Percentiles rank a stretch among this genome's conserved stretches.
These are phyloP conservation scores for Vigna radiata DNA, from an alignment of 306 rosid species.

Conservation along the genomic window DNA sequence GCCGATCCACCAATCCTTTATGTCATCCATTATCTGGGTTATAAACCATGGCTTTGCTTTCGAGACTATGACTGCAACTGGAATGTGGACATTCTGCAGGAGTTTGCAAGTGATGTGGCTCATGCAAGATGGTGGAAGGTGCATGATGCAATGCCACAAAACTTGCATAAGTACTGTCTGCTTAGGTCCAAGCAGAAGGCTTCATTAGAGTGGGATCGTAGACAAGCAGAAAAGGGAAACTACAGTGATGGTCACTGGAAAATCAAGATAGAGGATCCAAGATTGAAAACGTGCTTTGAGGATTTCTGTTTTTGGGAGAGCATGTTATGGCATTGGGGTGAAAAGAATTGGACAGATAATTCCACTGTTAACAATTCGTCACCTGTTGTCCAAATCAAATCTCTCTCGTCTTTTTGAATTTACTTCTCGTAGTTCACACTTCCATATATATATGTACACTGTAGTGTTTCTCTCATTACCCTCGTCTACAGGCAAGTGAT, in stretches of 20 bases:
- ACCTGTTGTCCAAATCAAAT: conserved; percentile 46
- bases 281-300: conserved; percentile 71
- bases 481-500: conserved; percentile 17
- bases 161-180: conserved; percentile 74
- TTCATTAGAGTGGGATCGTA: conserved; percentile 82
- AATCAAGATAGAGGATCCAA: conserved; percentile 69
- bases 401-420: conserved; percentile 53
- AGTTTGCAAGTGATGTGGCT: conserved; percentile 83
- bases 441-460: conserved; percentile 2
- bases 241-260: conserved; percentile 85
- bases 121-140: conserved; percentile 90
- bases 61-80: conserved; percentile 94
- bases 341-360: conserved; percentile 80
- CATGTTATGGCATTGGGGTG: conserved; percentile 90
- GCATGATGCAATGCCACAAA: conserved; percentile 81
- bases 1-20: conserved; percentile 82
- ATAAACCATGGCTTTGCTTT: conserved; percentile 90
- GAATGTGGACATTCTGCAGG: conserved; percentile 75
- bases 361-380: conserved; percentile 52
- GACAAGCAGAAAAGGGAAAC: conserved; percentile 81
- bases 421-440: conserved; percentile 18
- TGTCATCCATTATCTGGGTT: conserved; percentile 84
- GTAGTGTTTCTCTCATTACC: conserved; percentile 23
- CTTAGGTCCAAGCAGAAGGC: conserved; percentile 88
- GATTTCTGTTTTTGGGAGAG: conserved; percentile 88